Percentiles rank a stretch among this genome's conserved stretches.
Evolutionary conservation across 441 rosid species (phyloP).

Genomic region (Brassica balearica): DNA sequence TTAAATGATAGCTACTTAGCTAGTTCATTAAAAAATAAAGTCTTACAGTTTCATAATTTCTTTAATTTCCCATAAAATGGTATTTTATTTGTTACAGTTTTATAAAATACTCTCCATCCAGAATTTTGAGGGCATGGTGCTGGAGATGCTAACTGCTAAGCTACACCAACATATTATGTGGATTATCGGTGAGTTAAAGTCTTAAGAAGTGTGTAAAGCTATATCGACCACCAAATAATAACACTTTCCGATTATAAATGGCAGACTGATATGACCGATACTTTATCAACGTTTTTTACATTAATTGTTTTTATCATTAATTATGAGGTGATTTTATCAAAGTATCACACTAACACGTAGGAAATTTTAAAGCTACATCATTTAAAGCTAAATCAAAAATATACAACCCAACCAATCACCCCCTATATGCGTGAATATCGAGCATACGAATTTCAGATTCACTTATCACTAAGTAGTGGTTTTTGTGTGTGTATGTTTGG

Average conservation of each 20-base stretch:
- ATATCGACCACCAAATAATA: background rate
- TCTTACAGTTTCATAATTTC: background rate
- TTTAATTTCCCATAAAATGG: background rate
- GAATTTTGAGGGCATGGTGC: background rate
- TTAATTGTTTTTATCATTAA: background rate
- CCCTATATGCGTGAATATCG: background rate
- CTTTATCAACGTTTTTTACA: background rate
- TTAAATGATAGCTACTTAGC: no score
- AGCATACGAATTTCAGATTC: slow-evolving; percentile 23
- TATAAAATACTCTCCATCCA: background rate
- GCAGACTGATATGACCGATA: background rate
- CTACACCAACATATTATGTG: background rate
- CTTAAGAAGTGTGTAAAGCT: slow-evolving; percentile 4
- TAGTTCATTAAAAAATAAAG: no score
- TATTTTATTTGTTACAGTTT: background rate
- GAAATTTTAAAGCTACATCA: no score
- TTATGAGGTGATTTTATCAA: no score
- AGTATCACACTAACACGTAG: background rate
- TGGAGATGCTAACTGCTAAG: background rate
- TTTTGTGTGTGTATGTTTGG: slow-evolving; percentile 30
- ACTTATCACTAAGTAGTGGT: slow-evolving; percentile 38
- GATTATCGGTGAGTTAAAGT: background rate
- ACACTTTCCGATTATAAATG: background rate
- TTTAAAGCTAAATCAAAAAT: no score
- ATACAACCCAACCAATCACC: no score